Percentiles rank a stretch among this genome's conserved stretches.
phyloP scores from a whole-genome alignment of 352 stramenopile genomes.

The Globisporangium cystogenes region DNA sequence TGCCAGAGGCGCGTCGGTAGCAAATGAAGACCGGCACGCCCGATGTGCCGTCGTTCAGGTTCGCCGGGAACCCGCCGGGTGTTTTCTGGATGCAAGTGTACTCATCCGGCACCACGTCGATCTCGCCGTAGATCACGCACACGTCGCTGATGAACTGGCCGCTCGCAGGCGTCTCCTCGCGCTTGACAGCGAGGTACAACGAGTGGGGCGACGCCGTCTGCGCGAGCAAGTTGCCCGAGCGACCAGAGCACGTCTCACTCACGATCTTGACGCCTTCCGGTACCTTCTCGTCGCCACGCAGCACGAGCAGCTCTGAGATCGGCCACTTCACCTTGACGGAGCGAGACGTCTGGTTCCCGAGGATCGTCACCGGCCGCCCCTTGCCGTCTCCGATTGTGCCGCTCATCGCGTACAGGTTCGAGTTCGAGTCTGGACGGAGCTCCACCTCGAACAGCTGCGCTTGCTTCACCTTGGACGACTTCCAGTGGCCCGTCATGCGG shows the following conservation, averaged over 20 bases:
- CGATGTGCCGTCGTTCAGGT: conserved; percentile 75
- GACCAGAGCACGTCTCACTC: conserved; percentile 63
- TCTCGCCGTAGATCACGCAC: conserved; percentile 83
- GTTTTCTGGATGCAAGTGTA: conserved; percentile 74
- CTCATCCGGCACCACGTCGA: conserved; percentile 73
- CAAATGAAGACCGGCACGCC: conserved; percentile 84
- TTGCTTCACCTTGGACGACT: conserved; percentile 53
- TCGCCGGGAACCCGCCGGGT: conserved; percentile 61
- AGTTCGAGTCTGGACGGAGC: conserved; percentile 29
- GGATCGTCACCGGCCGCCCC: conserved; percentile 43
- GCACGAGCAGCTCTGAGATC: conserved; percentile 63
- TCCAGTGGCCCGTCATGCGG: conserved; percentile 71
- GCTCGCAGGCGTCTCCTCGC: conserved; percentile 37
- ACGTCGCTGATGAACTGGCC: conserved; percentile 61
- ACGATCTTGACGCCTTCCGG: conserved; percentile 66
- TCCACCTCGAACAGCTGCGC: conserved; percentile 77
- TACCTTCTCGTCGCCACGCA: conserved; percentile 69
- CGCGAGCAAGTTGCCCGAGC: conserved; percentile 62
- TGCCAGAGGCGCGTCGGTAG: conserved; percentile 32
- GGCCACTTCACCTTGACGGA: conserved; percentile 69
- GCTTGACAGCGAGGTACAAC: conserved; percentile 69
- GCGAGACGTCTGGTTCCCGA: conserved; percentile 53
- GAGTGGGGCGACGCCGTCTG: conserved; percentile 69
- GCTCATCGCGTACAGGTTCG: conserved; percentile 36
- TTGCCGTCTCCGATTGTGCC: conserved; percentile 70